Conservation (phyloP, 78 protist species). For the Speleostelium caveatum region DNA sequence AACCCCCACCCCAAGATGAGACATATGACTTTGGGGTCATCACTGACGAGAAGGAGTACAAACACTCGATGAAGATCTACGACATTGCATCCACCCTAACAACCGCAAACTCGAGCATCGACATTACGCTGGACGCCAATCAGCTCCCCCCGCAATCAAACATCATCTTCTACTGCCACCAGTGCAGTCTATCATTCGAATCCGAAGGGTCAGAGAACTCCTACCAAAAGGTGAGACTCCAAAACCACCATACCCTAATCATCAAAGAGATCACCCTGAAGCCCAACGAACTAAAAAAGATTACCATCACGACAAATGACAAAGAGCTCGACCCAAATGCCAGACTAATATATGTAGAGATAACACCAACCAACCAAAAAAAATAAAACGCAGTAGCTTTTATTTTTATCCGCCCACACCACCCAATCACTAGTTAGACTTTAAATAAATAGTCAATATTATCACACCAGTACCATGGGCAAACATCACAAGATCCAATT, state of each 20-base stretch:
- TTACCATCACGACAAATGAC: not conserved
- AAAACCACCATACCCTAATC: constrained; percentile 7
- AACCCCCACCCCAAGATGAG: not conserved
- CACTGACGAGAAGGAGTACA: not conserved
- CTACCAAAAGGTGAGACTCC: not conserved
- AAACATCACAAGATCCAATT: too few relatives aligned
- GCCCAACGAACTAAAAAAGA: not conserved
- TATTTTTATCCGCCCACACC: too few relatives aligned
- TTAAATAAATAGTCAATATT: too few relatives aligned
- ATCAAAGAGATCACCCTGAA: constrained; percentile 9
- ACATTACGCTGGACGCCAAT: not conserved
- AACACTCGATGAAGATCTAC: not conserved
- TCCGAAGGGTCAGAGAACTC: not conserved
- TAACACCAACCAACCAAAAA: too few relatives aligned
- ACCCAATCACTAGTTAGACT: too few relatives aligned
- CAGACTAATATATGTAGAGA: not conserved
- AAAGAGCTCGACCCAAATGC: not conserved
- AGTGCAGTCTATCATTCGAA: not conserved
- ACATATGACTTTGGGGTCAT: constrained; percentile 24
- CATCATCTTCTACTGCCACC: not conserved
- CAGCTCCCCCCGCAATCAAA: not conserved
- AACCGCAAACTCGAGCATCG: not conserved
- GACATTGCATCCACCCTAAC: not conserved
- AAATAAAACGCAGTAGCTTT: too few relatives aligned
- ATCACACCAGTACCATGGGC: too few relatives aligned